These are phyloP conservation scores for Blastobotrys attinorum DNA, from an alignment of 805 yeast species.

Conservation along the genomic window DNA sequence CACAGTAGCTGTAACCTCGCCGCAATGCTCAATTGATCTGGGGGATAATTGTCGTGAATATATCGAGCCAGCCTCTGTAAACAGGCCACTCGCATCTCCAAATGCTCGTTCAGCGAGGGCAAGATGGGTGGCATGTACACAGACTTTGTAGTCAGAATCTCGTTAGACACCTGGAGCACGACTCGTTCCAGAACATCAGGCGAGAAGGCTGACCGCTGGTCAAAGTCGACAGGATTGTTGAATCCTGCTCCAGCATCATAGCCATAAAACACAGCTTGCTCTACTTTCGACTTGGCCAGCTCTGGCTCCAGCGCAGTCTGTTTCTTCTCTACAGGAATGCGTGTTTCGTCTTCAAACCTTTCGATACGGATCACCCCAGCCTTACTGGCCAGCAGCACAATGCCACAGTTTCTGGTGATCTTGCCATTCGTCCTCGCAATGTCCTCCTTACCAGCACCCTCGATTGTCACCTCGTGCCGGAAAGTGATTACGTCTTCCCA, in stretches of 20 bases:
- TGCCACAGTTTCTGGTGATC: slow-evolving; percentile 35
- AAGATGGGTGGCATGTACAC: slow-evolving; percentile 47
- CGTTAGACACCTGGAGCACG: slow-evolving; percentile 42
- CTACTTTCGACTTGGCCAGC: slow-evolving; percentile 63
- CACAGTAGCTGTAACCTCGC: slow-evolving; percentile 35
- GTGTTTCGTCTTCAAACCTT: slow-evolving; percentile 29
- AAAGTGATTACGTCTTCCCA: slow-evolving; percentile 80
- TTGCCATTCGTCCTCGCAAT: slow-evolving; percentile 20
- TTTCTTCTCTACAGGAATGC: slow-evolving; percentile 7
- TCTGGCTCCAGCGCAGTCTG: slow-evolving; percentile 21
- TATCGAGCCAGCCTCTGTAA: slow-evolving; percentile 40
- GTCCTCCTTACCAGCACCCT: slow-evolving; percentile 54
- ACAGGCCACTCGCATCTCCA: slow-evolving; percentile 41
- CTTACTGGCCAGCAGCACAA: slow-evolving; percentile 42
- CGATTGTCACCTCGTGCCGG: slow-evolving; percentile 41
- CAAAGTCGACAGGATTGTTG: slow-evolving; percentile 42
- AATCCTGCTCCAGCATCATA: slow-evolving; percentile 20
- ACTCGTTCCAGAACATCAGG: slow-evolving; percentile 42
- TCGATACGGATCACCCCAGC: slow-evolving; percentile 60
- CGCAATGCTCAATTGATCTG: slow-evolving; percentile 25
- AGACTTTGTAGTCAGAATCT: slow-evolving; percentile 50
- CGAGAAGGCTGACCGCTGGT: slow-evolving; percentile 36
- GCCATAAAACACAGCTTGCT: slow-evolving; percentile 72
- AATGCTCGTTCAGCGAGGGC: slow-evolving; percentile 41
- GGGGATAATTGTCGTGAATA: slow-evolving; percentile 37